Percentiles rank a stretch among this genome's conserved stretches.
phyloP scores from a whole-genome alignment of 106 monocot genomes.

The Posidonia australis region DNA sequence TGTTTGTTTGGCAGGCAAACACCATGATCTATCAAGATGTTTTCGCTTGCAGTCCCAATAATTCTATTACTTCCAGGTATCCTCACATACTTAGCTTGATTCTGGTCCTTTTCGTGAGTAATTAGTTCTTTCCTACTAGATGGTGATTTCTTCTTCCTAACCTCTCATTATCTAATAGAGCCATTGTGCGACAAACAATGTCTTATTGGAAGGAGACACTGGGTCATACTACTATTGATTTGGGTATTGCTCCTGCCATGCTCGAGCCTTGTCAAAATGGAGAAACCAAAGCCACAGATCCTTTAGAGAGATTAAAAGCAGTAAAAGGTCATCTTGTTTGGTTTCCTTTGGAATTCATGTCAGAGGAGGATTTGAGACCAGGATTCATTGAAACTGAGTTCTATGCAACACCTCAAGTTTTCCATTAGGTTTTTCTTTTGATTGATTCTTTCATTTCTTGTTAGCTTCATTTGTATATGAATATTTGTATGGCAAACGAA shows the following conservation, averaged over 20 bases:
- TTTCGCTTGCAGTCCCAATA: slow-evolving; percentile 83
- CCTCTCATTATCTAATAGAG: slow-evolving; percentile 6
- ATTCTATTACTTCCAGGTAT: slow-evolving; percentile 84
- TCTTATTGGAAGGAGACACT: slow-evolving; percentile 70
- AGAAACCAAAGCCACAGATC: slow-evolving; percentile 32
- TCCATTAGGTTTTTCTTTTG: slow-evolving; percentile 33
- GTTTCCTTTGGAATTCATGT: slow-evolving; percentile 91
- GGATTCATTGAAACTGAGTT: slow-evolving; percentile 75
- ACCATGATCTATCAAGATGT: slow-evolving; percentile 78
- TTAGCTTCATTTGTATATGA: neutral
- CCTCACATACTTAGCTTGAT: neutral
- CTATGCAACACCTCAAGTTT: slow-evolving; percentile 82
- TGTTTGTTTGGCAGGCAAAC: slow-evolving; percentile 22
- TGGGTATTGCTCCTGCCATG: slow-evolving; percentile 67
- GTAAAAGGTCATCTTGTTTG: slow-evolving; percentile 78
- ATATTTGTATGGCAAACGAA: neutral
- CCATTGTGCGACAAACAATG: slow-evolving; percentile 44
- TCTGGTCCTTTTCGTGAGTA: neutral
- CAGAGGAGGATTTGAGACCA: slow-evolving; percentile 78
- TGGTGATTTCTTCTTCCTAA: neutral
- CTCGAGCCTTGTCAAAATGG: slow-evolving; percentile 49
- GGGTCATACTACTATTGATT: slow-evolving; percentile 68
- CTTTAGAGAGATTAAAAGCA: slow-evolving; percentile 47
- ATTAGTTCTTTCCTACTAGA: no score
- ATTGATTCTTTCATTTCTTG: neutral